phyloP scores from a whole-genome alignment of 371 early-diverging fungal genomes.

The Rhizopus sp. region DNA sequence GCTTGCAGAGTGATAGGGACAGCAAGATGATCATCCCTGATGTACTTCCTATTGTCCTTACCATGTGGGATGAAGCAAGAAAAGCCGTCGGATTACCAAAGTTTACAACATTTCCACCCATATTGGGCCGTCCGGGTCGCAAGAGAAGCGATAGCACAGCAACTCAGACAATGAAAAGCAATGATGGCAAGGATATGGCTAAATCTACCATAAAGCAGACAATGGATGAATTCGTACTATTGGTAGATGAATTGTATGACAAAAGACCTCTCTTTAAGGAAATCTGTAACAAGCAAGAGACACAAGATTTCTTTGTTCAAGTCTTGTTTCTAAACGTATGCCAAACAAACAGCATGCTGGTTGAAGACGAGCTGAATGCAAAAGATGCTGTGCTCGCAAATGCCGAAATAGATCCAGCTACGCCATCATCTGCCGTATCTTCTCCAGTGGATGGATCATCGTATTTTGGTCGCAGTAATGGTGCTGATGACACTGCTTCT shows the following conservation, averaged over 20 bases:
- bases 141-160: conserved; percentile 25
- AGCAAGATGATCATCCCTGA: conserved; percentile 36
- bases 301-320: conserved; percentile 55
- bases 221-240: conserved; percentile 53
- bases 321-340: conserved; percentile 61
- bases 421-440: conserved; percentile 14
- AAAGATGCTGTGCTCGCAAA: conserved; percentile 42
- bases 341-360: conserved; percentile 40
- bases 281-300: conserved; percentile 55
- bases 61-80: conserved; percentile 35
- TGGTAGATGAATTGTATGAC: conserved; percentile 59
- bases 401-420: conserved; percentile 21
- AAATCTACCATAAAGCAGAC: conserved; percentile 7
- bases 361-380: conserved; percentile 45
- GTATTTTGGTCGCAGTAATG: conserved; percentile 11
- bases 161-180: conserved; percentile 3
- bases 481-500: conserved; percentile 19
- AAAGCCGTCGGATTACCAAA: conserved; percentile 18
- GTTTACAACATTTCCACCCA: conserved; percentile 5
- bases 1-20: conserved; percentile 23
- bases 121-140: conserved; percentile 3
- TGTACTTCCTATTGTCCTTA: conserved; percentile 29
- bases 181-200: conserved; percentile 5
- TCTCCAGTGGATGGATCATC: conserved; percentile 17
- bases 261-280: conserved; percentile 59